Base-by-base conservation (phyloP, 2,329 filamentous ascomycete species). In the Sarocladium strictum region DNA sequence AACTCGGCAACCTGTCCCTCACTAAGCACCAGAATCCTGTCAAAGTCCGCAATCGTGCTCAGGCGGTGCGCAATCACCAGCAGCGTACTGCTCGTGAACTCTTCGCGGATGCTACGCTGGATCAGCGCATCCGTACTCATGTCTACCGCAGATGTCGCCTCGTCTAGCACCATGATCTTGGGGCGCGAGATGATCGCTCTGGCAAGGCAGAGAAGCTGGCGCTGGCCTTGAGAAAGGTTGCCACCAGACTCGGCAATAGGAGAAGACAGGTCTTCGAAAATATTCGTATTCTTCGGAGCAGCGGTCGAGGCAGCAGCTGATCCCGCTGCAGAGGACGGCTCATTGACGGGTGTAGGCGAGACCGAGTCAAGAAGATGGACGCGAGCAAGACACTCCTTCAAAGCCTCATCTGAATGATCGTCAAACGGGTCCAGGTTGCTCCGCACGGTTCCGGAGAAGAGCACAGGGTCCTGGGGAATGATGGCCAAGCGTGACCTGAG, bases 341-440 rank as follows among this genome's bases (percentile, higher is more conserved):
- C 71, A 32, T 72, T 69, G 14, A 60, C 57, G 2, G 70, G 74
- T 3, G 72, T 76, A 43, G 63, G 64, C 14, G 67, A 62, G 38
- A 70, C 70, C 15, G 70, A 75, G 55, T 68, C 68, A 32, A 82
- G 69, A n/a, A 92, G 78, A 63, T 90, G 85, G 5, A 90, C 88
- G 6, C 87, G 81, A 38, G 79, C 74, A 1, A 94, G 75, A 0
- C 84, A 86, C 60, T 90, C 86, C 35, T 78, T 77, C 3, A 94
- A 79, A 62, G 88, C 85, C 1, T 72, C 74, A 59, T 93, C 88
- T 1, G 75, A 79, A 63, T 89, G 82, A 57, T 87, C 76, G 54
- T 86, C 76, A 61, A 92, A 91, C 0, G 89, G 85, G 63, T 94
- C 89, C 3, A 94, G 76, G 62, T 93, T 93, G 41, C 78, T 83